A percentile compares a stretch with the other conserved stretches of the same genome.
Conservation (phyloP, 345 rosid species). For the Trapa incisa region DNA sequence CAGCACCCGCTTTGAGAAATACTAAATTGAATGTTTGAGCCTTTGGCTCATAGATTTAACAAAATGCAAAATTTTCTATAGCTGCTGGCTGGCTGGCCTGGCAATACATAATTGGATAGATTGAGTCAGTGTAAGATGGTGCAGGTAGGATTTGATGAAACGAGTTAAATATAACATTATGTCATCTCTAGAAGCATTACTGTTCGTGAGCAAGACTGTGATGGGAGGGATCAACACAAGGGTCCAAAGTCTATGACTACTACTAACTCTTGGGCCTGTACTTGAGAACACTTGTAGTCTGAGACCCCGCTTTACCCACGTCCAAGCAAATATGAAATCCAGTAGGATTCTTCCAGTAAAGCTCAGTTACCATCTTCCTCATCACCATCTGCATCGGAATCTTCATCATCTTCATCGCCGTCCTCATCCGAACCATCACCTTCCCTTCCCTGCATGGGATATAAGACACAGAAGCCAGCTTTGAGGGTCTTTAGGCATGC, state of each 20-base stretch:
- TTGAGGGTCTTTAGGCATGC: not conserved
- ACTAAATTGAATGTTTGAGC: too few species aligned
- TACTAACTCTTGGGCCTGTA: not conserved
- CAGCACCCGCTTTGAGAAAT: too few species aligned
- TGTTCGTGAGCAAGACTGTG: not conserved
- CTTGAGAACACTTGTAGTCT: not conserved
- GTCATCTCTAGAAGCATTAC: too few species aligned
- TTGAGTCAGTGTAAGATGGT: too few species aligned
- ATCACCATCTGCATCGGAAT: slow-evolving; percentile 13
- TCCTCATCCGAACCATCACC: slow-evolving; percentile 13
- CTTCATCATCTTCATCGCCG: slow-evolving; percentile 16
- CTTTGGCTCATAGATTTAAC: too few species aligned
- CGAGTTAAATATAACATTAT: too few species aligned
- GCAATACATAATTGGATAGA: too few species aligned
- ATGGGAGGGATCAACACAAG: not conserved
- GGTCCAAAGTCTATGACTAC: not conserved
- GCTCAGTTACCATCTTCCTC: slow-evolving; percentile 13
- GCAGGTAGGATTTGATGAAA: too few species aligned
- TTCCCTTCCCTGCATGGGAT: slow-evolving; percentile 10
- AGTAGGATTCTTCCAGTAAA: not conserved
- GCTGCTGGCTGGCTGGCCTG: too few species aligned
- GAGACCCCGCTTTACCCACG: slow-evolving; percentile 11
- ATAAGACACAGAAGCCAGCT: not conserved
- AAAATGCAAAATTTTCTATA: too few species aligned
- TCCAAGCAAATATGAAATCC: slow-evolving; percentile 2